Percentiles rank a stretch among this genome's conserved stretches.
Evolutionary conservation across 305 asterid species (phyloP).

Genomic region (Fraxinus floribunda): DNA sequence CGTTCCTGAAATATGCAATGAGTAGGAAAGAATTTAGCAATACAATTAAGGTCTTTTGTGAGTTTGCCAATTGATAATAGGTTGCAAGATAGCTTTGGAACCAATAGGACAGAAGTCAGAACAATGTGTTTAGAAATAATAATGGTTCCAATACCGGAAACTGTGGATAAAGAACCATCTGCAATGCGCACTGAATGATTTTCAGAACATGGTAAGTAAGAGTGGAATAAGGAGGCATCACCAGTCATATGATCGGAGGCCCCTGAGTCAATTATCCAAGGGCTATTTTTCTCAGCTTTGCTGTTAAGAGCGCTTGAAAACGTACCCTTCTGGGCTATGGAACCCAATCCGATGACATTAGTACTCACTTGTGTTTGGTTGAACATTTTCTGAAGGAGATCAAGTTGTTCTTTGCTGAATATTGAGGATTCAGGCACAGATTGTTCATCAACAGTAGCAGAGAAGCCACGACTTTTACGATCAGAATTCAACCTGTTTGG

Average conservation of each 20-base stretch:
- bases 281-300: neutral
- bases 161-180: neutral
- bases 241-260: neutral
- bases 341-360: neutral
- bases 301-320: neutral
- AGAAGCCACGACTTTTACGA: neutral
- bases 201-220: neutral
- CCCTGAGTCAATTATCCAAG: neutral
- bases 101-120: neutral
- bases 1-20: neutral
- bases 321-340: neutral
- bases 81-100: neutral
- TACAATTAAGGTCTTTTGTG: neutral
- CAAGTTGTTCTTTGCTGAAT: neutral
- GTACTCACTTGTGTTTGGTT: neutral
- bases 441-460: neutral
- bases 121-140: too few species aligned
- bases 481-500: neutral
- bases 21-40: neutral
- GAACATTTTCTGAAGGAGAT: neutral
- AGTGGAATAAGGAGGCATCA: neutral
- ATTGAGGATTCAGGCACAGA: neutral
- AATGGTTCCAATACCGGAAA: neutral
- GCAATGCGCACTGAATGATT: neutral
- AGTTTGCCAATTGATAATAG: neutral